Percentiles rank a stretch among this genome's conserved stretches.
Conservation (phyloP, 1,284 basidiomycete genomes). For the Spongiforma sp. region DNA sequence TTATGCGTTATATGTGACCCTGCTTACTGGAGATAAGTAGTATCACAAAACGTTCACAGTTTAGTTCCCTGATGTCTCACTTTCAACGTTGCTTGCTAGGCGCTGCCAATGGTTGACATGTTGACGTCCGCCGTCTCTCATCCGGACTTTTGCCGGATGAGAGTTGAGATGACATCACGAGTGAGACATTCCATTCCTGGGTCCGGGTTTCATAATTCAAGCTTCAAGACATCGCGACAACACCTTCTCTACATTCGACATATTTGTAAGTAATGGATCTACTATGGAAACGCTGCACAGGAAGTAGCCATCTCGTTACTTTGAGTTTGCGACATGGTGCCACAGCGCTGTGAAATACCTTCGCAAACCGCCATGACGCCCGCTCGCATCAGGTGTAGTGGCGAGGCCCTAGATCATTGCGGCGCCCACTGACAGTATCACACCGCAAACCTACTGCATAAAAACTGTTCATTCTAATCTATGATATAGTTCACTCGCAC, state of each 20-base stretch:
- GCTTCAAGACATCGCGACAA: conserved; percentile 5
- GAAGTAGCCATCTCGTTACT: too few species aligned
- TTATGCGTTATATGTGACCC: conserved; percentile 1
- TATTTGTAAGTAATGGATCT: conserved; percentile 13
- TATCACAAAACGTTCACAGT: conserved; percentile 22
- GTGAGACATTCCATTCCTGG: conserved; percentile 24
- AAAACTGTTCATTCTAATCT: background rate
- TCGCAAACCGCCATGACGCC: too few species aligned
- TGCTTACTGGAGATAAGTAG: conserved; percentile 5
- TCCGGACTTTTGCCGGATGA: too few species aligned
- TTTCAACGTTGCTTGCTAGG: conserved; percentile 6
- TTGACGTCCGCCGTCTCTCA: background rate
- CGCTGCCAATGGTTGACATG: background rate
- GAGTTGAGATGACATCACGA: conserved; percentile 4
- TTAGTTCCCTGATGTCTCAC: conserved; percentile 22
- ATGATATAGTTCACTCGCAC: conserved; percentile 14
- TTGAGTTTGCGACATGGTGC: too few species aligned
- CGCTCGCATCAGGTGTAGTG: background rate
- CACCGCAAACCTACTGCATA: background rate
- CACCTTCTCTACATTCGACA: background rate
- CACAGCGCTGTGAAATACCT: conserved; percentile 4
- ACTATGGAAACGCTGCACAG: too few species aligned
- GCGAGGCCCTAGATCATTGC: background rate
- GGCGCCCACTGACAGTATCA: background rate
- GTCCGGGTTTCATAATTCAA: conserved; percentile 5